Base-by-base conservation (phyloP, 768 basidiomycete species). In the Podaxis pistillaris region DNA sequence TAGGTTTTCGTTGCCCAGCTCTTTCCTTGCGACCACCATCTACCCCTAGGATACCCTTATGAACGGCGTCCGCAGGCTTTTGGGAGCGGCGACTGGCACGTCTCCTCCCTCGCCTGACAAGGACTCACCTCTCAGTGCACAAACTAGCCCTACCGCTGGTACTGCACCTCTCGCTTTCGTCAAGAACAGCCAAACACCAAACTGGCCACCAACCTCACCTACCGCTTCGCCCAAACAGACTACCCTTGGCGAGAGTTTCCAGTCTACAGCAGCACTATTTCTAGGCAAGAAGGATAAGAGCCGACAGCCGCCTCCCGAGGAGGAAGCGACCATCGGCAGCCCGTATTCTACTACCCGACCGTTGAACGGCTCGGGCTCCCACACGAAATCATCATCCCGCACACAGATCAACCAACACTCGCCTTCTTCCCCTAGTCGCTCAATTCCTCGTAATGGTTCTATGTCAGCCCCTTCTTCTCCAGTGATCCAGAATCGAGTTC, bases 21-120 rank as follows among this genome's bases (percentile, higher is more conserved):
- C 55, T 53, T 63, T 60, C 47, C 49, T 51, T 60, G 58, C 59
- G 9, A 60, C 58, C 24, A 57, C 65, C 63, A 69, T 56, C 51
- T 58, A 51, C 37, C 41, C 57, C 63, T 60, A 26, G 60, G 66
- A 67, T 64, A 54, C 64, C 22, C 63, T 9, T 71, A 89, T 90
- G 88, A 87, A 89, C 81, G 86, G 87, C 69, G 86, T 89, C 65
- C 87, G 86, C 68, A 83, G 86, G 75, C 79, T 89, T 67, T 80
- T 88, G 60, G 79, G 76, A 52, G 80, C 79, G 60, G 78, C 76
- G 61, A 62, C 61, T 56, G 55, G 61, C 56, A 67, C 76, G 55
- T 56, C 72, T 30, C 59, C 73, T 63, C 71, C 73, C 57, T 66
- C 75, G 55, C 75, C 74, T 13, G 67, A 68, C 38, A 52, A 62